A percentile compares a stretch with the other conserved stretches of the same genome.
phyloP scores from a whole-genome alignment of 441 rosid genomes.

The Mallotus repandus region DNA sequence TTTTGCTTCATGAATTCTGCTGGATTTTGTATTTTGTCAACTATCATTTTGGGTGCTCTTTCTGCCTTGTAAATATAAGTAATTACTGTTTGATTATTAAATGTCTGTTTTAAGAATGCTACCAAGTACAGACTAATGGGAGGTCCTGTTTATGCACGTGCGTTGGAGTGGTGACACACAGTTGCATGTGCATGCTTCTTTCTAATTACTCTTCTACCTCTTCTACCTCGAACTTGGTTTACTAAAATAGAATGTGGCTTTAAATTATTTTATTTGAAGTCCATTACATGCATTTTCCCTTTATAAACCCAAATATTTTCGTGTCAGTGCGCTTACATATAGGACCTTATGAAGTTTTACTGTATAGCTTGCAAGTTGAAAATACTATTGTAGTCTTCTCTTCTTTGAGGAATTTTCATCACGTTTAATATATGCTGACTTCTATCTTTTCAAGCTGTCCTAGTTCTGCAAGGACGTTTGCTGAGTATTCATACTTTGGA shows the following conservation, averaged over 20 bases:
- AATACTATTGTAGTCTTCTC: neutral
- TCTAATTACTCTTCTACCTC: too few relatives aligned
- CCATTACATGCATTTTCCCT: neutral
- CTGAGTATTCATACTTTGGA: constrained; percentile 3
- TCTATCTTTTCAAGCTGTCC: constrained; percentile 4
- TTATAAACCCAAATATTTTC: neutral
- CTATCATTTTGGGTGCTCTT: neutral
- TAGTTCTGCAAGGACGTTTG: constrained; percentile 9
- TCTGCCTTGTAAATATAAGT: neutral
- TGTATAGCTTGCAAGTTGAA: neutral
- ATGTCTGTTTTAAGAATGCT: neutral
- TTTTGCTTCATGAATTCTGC: too few relatives aligned
- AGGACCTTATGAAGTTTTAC: neutral
- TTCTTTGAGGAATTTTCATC: constrained; percentile 5
- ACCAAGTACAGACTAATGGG: too few relatives aligned
- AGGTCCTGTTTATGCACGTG: too few relatives aligned
- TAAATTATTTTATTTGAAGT: neutral
- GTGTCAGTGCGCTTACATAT: neutral
- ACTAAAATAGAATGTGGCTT: neutral
- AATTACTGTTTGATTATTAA: neutral
- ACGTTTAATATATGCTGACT: neutral
- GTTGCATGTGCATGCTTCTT: too few relatives aligned
- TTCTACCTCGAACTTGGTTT: neutral
- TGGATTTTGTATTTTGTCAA: too few relatives aligned
- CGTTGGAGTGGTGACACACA: too few relatives aligned